Conservation (phyloP, 1,139 yeast genomes). For the Taiozyma sp. region DNA sequence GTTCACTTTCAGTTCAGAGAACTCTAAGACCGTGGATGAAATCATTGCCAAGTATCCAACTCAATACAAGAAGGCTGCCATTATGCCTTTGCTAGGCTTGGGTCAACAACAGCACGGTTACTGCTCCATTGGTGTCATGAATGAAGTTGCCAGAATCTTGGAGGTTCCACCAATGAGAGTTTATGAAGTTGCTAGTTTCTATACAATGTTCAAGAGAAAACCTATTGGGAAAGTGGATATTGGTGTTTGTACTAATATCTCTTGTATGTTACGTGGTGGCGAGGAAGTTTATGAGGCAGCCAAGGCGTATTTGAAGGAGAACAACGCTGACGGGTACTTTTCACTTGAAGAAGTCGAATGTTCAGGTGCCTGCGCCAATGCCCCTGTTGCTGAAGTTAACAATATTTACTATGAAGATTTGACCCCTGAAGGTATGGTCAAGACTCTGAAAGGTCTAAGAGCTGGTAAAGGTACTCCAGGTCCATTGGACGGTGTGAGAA, state of each 20-base stretch:
- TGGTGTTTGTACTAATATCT: conserved; percentile 88
- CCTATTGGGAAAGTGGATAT: conserved; percentile 85
- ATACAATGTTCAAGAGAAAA: conserved; percentile 85
- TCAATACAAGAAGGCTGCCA: conserved; percentile 83
- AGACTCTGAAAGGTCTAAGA: conserved; percentile 58
- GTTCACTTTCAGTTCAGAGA: conserved; percentile 71
- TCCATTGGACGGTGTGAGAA: conserved; percentile 58
- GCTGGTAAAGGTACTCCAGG: conserved; percentile 63
- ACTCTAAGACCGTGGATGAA: conserved; percentile 62
- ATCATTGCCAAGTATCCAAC: conserved; percentile 78
- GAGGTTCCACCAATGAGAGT: conserved; percentile 96
- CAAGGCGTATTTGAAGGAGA: conserved; percentile 64
- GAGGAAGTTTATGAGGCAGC: conserved; percentile 74
- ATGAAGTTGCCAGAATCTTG: conserved; percentile 79
- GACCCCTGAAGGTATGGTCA: conserved; percentile 60
- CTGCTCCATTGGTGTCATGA: conserved; percentile 87
- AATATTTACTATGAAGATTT: conserved; percentile 84
- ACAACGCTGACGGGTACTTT: conserved; percentile 70
- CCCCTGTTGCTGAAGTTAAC: conserved; percentile 82
- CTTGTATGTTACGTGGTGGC: conserved; percentile 82
- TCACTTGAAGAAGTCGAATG: conserved; percentile 88
- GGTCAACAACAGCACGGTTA: conserved; percentile 89
- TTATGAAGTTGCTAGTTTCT: conserved; percentile 88
- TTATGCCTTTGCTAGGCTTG: conserved; percentile 80
- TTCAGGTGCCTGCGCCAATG: conserved; percentile 89